Evolutionary conservation across 495 filamentous ascomycete species (phyloP), one percentile per base, ranked within the genome.

Genomic region (Podospora appendiculata): DNA sequence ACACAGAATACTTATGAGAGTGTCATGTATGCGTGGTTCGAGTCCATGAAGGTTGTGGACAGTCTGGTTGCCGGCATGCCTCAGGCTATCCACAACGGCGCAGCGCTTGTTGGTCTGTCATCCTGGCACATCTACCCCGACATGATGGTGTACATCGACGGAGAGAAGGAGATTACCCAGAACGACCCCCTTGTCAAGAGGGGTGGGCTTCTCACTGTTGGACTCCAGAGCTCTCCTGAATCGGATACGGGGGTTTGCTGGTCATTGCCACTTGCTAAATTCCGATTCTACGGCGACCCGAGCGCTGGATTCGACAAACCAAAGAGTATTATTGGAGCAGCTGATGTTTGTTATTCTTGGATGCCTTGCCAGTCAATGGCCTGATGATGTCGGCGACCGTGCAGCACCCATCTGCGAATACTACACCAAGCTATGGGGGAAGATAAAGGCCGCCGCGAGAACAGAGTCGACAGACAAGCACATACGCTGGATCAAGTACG

Each of bases 81-180:
- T 12, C 59, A 66, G 34, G 49, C 32, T 12, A 54, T 62, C 8
- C 19, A 56, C 6, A 47, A 56, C 43, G 67, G 60, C 34, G 48
- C 56, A 8, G 49, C 53, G 13, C 38, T 73, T 7, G 44, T 73
- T 6, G 68, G 45, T 9, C 55, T 73, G 5, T 54, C 52, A 8
- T 54, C 67, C 4, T 73, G 68, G 70, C 67, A 73, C 53, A n/a
- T 73, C 6, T 73, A 67, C 53, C 67, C 68, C 1, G 57, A 73
- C 47, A 59, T 73, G 18, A 34, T 59, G 4, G 62, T 70, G 3
- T 47, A 64, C 11, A 46, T 19, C 45, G 6, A 48, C n/a, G 33
- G 25, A 19, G 17, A 49, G 14, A 46, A 33, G 32, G 45, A 61
- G 9, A 35, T 68, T 17, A 17, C 34, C 19, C 54, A 62, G 40